Evolutionary conservation across 1,284 basidiomycete genomes (phyloP), one percentile per base, ranked within the genome.

Genomic region (Fomes fomentarius): DNA sequence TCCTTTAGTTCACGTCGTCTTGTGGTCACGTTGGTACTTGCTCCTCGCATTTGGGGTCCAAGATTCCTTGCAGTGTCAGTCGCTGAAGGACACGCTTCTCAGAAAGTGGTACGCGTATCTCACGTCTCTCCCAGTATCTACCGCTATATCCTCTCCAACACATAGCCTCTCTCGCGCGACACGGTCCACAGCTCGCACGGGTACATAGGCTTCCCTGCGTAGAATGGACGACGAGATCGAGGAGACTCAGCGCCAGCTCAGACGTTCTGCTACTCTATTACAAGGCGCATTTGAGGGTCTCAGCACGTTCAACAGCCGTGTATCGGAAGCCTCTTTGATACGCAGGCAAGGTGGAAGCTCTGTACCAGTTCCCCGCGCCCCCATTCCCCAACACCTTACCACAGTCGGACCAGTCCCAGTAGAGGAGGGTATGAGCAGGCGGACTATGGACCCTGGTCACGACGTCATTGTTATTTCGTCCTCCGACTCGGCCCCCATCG

Each of bases 371-470:
- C 45, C 34, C 12, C 45, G n/a, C 15, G 7, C 22, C 17, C 33
- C 34, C 11, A 25, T 35, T 19, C 21, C 21, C 19, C 34, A 19
- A 24, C 45, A 26, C 15, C 6, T 15, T 17, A 47, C 33, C 15
- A 26, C 45, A 22, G 34, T n/a, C 24, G 34, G 33, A 2, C 31
- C 24, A 25, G 45, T 24, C 19, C n/a, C 24, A 26, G 14, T 28
- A 30, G 28, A 37, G 6, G 25, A 47, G 8, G 22, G 22, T 34
- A 31, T 10, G 1, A 40, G 46, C 19, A 54, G 48, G 24, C 55
- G 38, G 19, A 9, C 53, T 8, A 70, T 70, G 69, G 65, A 63
- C 9, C 69, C 69, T 1, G 57, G 57, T 8, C 69, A 70, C 47
- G 53, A 66, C 31, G 66, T 67, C 14, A 68, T 70, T 28, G 57